These are phyloP conservation scores for Lasiodiplodia hormozganensis DNA, from an alignment of 2,329 filamentous ascomycete genomes.

Conservation along the genomic window DNA sequence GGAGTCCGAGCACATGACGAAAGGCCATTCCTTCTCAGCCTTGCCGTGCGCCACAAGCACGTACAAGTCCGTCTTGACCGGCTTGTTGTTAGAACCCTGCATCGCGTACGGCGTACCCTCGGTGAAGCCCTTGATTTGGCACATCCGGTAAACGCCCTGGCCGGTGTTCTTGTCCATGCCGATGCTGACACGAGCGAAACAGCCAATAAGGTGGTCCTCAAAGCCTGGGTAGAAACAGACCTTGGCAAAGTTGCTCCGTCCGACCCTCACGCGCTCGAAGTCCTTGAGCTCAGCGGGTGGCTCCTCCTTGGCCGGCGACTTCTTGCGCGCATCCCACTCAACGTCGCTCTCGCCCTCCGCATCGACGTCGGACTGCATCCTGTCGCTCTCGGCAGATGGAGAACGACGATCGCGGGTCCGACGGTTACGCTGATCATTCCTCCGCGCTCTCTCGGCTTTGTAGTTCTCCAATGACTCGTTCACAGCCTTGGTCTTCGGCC, in stretches of 20 bases:
- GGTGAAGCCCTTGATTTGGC: constrained; percentile 83
- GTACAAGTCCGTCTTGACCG: constrained; percentile 86
- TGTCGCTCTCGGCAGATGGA: constrained; percentile 44
- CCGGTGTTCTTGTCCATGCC: constrained; percentile 77
- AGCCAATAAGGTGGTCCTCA: constrained; percentile 79
- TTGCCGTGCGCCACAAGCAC: constrained; percentile 82
- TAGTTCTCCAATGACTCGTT: constrained; percentile 78
- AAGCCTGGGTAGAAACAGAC: constrained; percentile 95
- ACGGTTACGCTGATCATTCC: constrained; percentile 62
- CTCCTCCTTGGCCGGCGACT: constrained; percentile 64
- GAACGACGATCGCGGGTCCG: constrained; percentile 32
- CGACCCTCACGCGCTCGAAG: constrained; percentile 82
- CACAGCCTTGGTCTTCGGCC: constrained; percentile 59
- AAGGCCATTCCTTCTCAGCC: constrained; percentile 83
- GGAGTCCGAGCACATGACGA: constrained; percentile 87
- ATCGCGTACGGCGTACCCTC: constrained; percentile 85
- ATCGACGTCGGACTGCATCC: constrained; percentile 63
- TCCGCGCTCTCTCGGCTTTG: constrained; percentile 67
- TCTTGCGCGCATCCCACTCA: constrained; percentile 69
- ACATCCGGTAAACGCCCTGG: constrained; percentile 84
- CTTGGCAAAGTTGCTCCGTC: constrained; percentile 83
- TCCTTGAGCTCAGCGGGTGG: constrained; percentile 78
- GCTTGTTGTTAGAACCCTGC: constrained; percentile 73
- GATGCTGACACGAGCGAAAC: constrained; percentile 84
- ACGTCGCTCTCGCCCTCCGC: constrained; percentile 79